Percentiles rank a stretch among this genome's conserved stretches.
Conservation (phyloP, 345 rosid species). For the Murraya paniculata region DNA sequence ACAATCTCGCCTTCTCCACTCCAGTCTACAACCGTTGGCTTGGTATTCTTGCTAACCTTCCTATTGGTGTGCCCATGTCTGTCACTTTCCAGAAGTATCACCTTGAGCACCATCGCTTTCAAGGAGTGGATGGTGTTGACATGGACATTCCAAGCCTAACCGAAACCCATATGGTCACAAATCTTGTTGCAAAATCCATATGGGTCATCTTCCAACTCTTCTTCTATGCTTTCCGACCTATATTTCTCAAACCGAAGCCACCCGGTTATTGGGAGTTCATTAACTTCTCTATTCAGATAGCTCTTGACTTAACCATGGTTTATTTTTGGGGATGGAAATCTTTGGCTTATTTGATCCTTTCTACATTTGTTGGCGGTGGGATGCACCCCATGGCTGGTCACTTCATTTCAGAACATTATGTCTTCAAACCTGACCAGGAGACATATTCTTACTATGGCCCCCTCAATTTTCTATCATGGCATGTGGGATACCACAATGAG, state of each 20-base stretch:
- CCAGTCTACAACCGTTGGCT: conserved; percentile 81
- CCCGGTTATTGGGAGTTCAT: conserved; percentile 79
- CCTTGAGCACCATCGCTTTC: conserved; percentile 89
- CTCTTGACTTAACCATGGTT: conserved; percentile 53
- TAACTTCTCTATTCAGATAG: conserved; percentile 53
- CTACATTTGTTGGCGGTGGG: conserved; percentile 90
- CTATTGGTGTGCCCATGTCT: conserved; percentile 88
- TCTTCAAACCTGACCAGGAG: conserved; percentile 79
- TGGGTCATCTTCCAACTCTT: conserved; percentile 86
- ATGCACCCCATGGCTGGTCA: conserved; percentile 94
- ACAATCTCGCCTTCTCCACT: conserved; percentile 83
- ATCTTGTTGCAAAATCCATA: conserved; percentile 53
- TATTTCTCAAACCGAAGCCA: conserved; percentile 83
- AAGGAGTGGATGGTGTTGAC: conserved; percentile 80
- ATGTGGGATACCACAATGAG: conserved; percentile 87
- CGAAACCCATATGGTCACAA: conserved; percentile 63
- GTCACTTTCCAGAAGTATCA: conserved; percentile 88
- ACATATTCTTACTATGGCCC: conserved; percentile 92
- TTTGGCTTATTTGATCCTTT: conserved; percentile 66
- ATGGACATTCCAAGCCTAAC: conserved; percentile 74
- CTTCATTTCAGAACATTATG: conserved; percentile 85
- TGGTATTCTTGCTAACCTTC: conserved; percentile 85
- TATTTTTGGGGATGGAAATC: conserved; percentile 70
- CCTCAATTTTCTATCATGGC: conserved; percentile 72
- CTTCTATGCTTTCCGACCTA: conserved; percentile 78